Evolutionary conservation across 208 protist genomes (phyloP).

Genomic region (Leptomonas pyrrhocoris): DNA sequence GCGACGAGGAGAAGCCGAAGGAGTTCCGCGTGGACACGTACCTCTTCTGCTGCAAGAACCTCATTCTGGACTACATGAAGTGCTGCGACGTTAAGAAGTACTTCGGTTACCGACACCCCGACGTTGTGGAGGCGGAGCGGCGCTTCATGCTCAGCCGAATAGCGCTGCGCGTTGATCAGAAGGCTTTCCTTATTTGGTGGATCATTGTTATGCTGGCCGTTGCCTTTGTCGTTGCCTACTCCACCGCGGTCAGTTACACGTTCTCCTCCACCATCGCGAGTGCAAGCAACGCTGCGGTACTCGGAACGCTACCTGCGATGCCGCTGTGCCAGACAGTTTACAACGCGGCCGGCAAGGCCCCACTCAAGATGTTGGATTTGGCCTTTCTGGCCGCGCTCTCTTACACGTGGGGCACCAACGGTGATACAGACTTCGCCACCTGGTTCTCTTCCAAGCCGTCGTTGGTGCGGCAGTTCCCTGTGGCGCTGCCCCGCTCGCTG

Average conservation of each 20-base stretch:
- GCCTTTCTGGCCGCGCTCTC: conserved; percentile 74
- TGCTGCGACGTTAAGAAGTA: conserved; percentile 71
- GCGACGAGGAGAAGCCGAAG: conserved; percentile 38
- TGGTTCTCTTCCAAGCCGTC: conserved; percentile 72
- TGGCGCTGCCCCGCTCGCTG: conserved; percentile 56
- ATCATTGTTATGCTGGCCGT: conserved; percentile 74
- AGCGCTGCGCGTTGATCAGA: conserved; percentile 79
- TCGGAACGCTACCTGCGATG: conserved; percentile 15
- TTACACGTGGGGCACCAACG: conserved; percentile 67
- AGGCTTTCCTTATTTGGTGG: conserved; percentile 84
- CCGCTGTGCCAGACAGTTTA: conserved; percentile 55
- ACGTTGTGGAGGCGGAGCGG: conserved; percentile 65
- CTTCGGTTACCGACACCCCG: conserved; percentile 82
- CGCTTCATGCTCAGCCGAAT: conserved; percentile 55
- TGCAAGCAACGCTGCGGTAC: conserved; percentile 16
- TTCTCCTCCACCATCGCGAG: conserved; percentile 52
- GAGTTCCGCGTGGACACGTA: conserved; percentile 62
- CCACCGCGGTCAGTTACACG: conserved; percentile 64
- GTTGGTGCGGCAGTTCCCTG: conserved; percentile 66
- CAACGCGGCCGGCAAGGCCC: conserved; percentile 58
- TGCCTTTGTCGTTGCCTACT: conserved; percentile 72
- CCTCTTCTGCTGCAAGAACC: conserved; percentile 80
- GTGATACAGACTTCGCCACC: conserved; percentile 74
- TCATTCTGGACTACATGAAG: conserved; percentile 65
- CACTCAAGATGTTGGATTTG: conserved; percentile 67